Base-by-base conservation (phyloP, 495 filamentous ascomycete genomes). In the Cetradonia linearis region DNA sequence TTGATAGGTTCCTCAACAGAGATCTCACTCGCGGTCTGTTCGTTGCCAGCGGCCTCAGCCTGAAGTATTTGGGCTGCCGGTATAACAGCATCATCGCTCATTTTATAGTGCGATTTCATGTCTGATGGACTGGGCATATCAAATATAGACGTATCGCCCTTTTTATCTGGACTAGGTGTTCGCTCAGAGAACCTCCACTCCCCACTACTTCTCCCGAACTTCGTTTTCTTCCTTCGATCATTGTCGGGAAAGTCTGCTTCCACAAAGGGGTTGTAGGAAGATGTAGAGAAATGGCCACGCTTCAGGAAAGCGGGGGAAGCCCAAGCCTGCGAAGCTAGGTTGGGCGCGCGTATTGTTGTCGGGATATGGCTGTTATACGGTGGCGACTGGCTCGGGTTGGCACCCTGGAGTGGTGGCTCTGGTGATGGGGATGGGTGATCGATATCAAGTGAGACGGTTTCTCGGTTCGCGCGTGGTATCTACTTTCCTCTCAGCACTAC, bases 271-370 rank as follows among this genome's bases (percentile, higher is more conserved):
- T 88, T 82, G 60, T 81, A 80, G 14, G 72, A 73, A 11, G 78
- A 76, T 61, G 83, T 78, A 25, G 83, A 76, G 0, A 84, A 69
- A 1, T 85, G 77, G 20, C 77, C 73, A 28, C 84, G 76, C 64
- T 83, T 88, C 23, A 88, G 65, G 62, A 94, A 93, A 9, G 86
- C 87, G 6, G 90, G 89, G 6, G 91, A 93, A 25, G 78, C 73
- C 76, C 82, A 93, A 67, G 77, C 74, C 57, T 73, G 70, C 13
- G 37, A 25, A 27, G 55, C 53, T 7, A 56, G 13, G 25, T 52
- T 50, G 25, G 44, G 30, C 44, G 49, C 62, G 3, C 30, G 46
- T 13, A 46, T 59, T 33, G 46, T 44, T n/a, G 47, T 40, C 23
- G 48, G 18, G 23, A 59, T 44, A 52, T 48, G 52, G 33, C 42